phyloP scores from a whole-genome alignment of 345 rosid genomes.

The Pistacia vera region DNA sequence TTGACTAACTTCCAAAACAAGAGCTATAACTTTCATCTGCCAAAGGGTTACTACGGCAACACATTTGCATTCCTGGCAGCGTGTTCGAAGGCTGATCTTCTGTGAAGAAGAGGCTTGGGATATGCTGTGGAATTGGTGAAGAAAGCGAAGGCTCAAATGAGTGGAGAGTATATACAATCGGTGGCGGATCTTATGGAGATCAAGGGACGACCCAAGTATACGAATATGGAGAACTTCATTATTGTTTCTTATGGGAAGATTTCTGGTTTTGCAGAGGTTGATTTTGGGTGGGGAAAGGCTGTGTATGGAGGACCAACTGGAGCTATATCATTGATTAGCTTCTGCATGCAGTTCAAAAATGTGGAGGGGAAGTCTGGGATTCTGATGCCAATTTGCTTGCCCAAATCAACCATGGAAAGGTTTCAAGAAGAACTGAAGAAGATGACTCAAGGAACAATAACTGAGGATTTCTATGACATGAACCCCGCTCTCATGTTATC shows the following conservation, averaged over 20 bases:
- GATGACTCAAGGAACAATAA: background rate
- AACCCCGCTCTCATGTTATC: too few species aligned
- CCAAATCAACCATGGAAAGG: constrained; percentile 20
- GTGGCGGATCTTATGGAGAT: constrained; percentile 16
- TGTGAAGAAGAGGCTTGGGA: background rate
- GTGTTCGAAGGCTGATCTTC: constrained; percentile 9
- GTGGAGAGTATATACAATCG: constrained; percentile 15
- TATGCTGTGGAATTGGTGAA: constrained; percentile 23
- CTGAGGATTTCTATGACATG: too few species aligned
- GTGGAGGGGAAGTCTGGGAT: constrained; percentile 23
- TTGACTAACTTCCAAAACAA: background rate
- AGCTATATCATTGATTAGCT: background rate
- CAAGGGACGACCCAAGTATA: constrained; percentile 9
- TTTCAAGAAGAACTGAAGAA: constrained; percentile 18
- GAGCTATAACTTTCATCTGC: constrained; percentile 4
- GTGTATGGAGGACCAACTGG: constrained; percentile 19
- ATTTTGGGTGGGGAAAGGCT: constrained; percentile 33
- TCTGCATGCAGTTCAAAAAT: constrained; percentile 1
- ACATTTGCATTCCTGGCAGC: constrained; percentile 16
- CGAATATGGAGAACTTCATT: background rate
- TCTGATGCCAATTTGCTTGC: constrained; percentile 20
- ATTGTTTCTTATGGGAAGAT: background rate
- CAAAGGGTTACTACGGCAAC: constrained; percentile 31
- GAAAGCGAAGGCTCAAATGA: constrained; percentile 15
- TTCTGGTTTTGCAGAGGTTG: constrained; percentile 2